A percentile compares a stretch with the other conserved stretches of the same genome.
Evolutionary conservation across 345 rosid genomes (phyloP).

Genomic region (Eucalyptus viminalis): DNA sequence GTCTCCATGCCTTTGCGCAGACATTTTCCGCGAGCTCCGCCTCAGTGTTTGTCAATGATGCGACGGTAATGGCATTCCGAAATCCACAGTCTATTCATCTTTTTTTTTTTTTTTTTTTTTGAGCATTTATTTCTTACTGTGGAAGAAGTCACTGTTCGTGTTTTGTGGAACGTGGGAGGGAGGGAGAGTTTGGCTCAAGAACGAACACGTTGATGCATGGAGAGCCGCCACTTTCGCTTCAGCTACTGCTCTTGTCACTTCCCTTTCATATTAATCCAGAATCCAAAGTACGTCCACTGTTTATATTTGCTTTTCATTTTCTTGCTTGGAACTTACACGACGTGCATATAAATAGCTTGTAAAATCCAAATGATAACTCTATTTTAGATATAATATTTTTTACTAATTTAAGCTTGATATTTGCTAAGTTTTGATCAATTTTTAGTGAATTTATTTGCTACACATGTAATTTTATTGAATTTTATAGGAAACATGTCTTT

Average conservation of each 20-base stretch:
- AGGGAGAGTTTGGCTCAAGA: slow-evolving; percentile 1
- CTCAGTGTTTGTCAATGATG: neutral
- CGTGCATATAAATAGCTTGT: neutral
- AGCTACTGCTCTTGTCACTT: neutral
- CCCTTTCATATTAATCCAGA: neutral
- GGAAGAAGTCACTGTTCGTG: neutral
- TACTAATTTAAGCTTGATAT: too few species aligned
- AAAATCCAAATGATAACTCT: neutral
- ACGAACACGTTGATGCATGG: slow-evolving; percentile 30
- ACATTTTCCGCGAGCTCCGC: neutral
- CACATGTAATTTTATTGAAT: too few species aligned
- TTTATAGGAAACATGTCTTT: too few species aligned
- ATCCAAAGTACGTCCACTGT: neutral
- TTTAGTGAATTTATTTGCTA: too few species aligned
- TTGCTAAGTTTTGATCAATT: too few species aligned
- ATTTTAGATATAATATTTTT: too few species aligned
- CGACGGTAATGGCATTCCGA: neutral
- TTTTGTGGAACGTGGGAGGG: neutral
- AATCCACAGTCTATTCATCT: neutral
- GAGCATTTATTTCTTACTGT: neutral
- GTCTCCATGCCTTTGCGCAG: neutral
- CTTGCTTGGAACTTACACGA: neutral
- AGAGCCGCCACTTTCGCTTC: slow-evolving; percentile 1
- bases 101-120: neutral
- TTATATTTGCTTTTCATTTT: neutral